Base-by-base conservation (phyloP, 257 asterid genomes). In the Solanum sejunctum region DNA sequence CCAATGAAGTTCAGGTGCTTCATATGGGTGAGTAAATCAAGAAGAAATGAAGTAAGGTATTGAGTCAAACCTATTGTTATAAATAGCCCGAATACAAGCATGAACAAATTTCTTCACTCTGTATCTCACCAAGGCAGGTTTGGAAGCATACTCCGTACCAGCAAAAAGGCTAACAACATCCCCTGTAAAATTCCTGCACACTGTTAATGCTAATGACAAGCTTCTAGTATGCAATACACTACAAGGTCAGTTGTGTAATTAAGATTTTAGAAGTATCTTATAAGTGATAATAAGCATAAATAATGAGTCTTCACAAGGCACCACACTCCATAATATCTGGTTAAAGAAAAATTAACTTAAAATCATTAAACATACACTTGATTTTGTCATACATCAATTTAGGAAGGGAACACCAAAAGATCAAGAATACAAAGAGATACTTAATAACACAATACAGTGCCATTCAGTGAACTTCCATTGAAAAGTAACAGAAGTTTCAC, bases 51-150 rank as follows among this genome's bases (percentile, higher is more conserved):
- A 61, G 26, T n/a, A 75, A 49, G 49, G 64, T 57, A 23, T 49
- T 32, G 58, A 63, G 85, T 81, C 91, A 78, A 56, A 96, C 99
- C 99, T 97, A 86, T 94, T 94, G 58, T 91, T 96, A 70, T 95
- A 87, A 86, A 97, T 82, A 6, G 97, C 97, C 86, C 85, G 88
- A 86, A 94, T 72, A 88, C 99, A 97, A 87, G 93, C 92, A 89
- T 87, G 85, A 55, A 92, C 87, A 85, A 95, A 88, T 85, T 86
- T 87, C 92, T 92, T 94, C 82, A 97, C 92, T 93, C 99, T 92
- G 94, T 84, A 91, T 70, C 92, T 93, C 89, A 95, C 99, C 86
- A 94, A 83, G 87, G 88, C 86, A 81, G 71, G 89, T 84, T 89
- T 88, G 87, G 93, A 89, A 60, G 88, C 88, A 88, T 93, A 92